A percentile compares a stretch with the other conserved stretches of the same genome.
Conservation (phyloP, 371 early-diverging fungal species). For the Batkoa obscura region DNA sequence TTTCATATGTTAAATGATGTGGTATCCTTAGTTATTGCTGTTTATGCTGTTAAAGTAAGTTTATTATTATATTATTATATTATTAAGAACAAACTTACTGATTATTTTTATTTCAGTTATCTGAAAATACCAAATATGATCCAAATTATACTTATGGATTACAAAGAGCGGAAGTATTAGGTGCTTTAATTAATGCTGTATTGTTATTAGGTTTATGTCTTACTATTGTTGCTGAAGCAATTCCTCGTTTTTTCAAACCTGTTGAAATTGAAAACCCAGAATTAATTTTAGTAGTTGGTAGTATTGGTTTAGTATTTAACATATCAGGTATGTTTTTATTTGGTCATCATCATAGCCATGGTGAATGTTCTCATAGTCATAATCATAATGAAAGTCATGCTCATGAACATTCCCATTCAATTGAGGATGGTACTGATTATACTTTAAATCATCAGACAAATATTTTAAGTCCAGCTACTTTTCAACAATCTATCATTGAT, state of each 20-base stretch:
- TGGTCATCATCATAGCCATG: conserved; percentile 20
- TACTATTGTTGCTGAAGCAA: conserved; percentile 71
- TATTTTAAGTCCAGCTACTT: not conserved
- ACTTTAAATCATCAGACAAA: not conserved
- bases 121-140: conserved; percentile 21
- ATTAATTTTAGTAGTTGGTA: conserved; percentile 62
- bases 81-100: not conserved
- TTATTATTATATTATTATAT: not conserved
- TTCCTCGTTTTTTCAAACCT: conserved; percentile 57
- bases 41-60: conserved; percentile 59
- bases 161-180: conserved; percentile 83
- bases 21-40: conserved; percentile 55
- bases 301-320: conserved; percentile 67
- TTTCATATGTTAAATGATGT: conserved; percentile 88
- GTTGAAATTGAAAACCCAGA: conserved; percentile 46
- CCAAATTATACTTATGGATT: conserved; percentile 69
- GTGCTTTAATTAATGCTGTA: conserved; percentile 78
- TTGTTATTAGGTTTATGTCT: conserved; percentile 74
- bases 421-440: conserved; percentile 13
- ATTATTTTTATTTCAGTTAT: conserved; percentile 12
- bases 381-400: conserved; percentile 15
- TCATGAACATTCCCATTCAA: conserved; percentile 13
- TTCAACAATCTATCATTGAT: conserved; percentile 3
- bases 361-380: conserved; percentile 11
- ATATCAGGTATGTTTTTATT: conserved; percentile 63